Evolutionary conservation across 1,284 basidiomycete species (phyloP).

Genomic region (Moesziomyces sp.): DNA sequence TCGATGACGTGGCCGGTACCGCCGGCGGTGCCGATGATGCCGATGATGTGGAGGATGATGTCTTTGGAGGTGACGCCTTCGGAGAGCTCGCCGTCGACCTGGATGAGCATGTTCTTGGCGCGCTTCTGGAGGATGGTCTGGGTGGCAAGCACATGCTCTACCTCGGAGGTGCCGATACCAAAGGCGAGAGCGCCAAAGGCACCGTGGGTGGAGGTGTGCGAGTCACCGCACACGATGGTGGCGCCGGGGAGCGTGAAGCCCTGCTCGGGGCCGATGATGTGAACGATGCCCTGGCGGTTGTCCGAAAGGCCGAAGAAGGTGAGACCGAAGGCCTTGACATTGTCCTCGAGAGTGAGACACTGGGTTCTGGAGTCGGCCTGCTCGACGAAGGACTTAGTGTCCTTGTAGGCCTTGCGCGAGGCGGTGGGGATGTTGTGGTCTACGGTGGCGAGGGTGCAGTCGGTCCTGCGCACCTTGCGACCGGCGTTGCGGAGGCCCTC

Average conservation of each 20-base stretch:
- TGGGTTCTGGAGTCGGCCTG: slow-evolving; percentile 65
- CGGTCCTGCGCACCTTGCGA: slow-evolving; percentile 59
- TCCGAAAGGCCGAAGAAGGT: slow-evolving; percentile 67
- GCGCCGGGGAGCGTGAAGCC: slow-evolving; percentile 66
- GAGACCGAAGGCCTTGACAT: slow-evolving; percentile 65
- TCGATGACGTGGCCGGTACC: slow-evolving; percentile 66
- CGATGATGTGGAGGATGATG: slow-evolving; percentile 66
- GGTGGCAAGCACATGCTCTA: slow-evolving; percentile 66
- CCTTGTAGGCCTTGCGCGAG: slow-evolving; percentile 60
- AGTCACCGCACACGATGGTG: slow-evolving; percentile 67
- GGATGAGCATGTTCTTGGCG: slow-evolving; percentile 66
- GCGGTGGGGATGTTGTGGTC: slow-evolving; percentile 68
- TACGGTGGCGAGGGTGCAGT: slow-evolving; percentile 67
- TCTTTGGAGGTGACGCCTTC: slow-evolving; percentile 67
- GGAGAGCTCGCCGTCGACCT: slow-evolving; percentile 63
- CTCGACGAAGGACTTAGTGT: slow-evolving; percentile 64
- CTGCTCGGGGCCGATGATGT: slow-evolving; percentile 66
- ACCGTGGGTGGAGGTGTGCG: slow-evolving; percentile 67
- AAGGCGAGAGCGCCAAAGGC: slow-evolving; percentile 67
- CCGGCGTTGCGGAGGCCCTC: slow-evolving; percentile 63
- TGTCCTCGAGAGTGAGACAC: slow-evolving; percentile 65
- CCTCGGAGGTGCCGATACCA: slow-evolving; percentile 66
- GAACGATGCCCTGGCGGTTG: slow-evolving; percentile 66
- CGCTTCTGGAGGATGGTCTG: slow-evolving; percentile 66
- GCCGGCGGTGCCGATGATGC: slow-evolving; percentile 66